Evolutionary conservation across 2,329 filamentous ascomycete species (phyloP).

Genomic region (Dothistroma septosporum): DNA sequence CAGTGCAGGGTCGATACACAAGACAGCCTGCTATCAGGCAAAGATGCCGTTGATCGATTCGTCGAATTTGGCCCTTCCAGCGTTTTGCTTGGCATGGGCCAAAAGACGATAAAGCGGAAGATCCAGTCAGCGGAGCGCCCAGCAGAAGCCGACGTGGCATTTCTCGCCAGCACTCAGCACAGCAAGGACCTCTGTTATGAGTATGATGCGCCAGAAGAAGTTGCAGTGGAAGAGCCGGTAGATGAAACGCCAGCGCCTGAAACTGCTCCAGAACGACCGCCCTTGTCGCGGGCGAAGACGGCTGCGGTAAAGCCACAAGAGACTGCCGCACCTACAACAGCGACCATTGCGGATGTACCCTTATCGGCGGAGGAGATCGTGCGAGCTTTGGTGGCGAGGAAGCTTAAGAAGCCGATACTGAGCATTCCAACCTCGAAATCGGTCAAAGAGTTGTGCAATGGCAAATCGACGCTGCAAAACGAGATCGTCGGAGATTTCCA

Average conservation of each 20-base stretch:
- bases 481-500: slow-evolving; percentile 94
- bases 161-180: neutral
- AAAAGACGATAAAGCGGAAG: neutral
- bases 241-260: neutral
- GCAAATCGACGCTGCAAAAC: slow-evolving; percentile 95
- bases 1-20: slow-evolving; percentile 84
- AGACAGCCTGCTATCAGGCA: slow-evolving; percentile 85
- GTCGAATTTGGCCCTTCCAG: slow-evolving; percentile 88
- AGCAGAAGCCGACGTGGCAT: neutral
- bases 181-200: neutral
- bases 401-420: neutral
- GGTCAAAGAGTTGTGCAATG: slow-evolving; percentile 85
- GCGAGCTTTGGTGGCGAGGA: neutral
- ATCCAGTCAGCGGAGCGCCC: neutral
- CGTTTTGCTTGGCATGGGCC: slow-evolving; percentile 56
- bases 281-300: neutral
- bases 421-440: slow-evolving; percentile 65
- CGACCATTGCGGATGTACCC: neutral
- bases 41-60: slow-evolving; percentile 90
- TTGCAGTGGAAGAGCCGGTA: neutral
- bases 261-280: neutral
- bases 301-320: neutral
- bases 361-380: neutral
- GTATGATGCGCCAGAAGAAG: neutral
- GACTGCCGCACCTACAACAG: neutral